A percentile compares a stretch with the other conserved stretches of the same genome.
These are phyloP conservation scores for Tribonema minus DNA, from an alignment of 108 stramenopile species.

Conservation along the genomic window DNA sequence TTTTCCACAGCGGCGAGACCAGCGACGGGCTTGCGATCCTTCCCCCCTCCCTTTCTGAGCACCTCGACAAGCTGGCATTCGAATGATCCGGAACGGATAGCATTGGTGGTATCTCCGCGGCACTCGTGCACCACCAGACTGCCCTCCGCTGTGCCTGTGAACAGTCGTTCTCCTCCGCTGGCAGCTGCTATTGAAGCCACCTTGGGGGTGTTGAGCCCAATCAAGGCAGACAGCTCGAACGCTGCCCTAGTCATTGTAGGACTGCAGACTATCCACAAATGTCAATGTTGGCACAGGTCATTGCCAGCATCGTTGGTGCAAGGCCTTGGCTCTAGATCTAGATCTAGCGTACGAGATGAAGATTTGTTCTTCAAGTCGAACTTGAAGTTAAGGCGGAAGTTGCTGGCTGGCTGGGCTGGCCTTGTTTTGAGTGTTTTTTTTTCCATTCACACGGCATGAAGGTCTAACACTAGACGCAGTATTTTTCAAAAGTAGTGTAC, in stretches of 20 bases:
- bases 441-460: no score
- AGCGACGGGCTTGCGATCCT: slow-evolving; percentile 14
- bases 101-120: slow-evolving; percentile 20
- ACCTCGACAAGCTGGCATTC: slow-evolving; percentile 23
- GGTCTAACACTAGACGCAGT: no score
- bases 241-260: slow-evolving; percentile 17
- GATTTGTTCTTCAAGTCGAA: no score
- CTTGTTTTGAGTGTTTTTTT: no score
- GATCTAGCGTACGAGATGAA: no score
- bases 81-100: slow-evolving; percentile 13
- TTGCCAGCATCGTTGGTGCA: no score
- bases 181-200: slow-evolving; percentile 22
- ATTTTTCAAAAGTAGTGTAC: no score
- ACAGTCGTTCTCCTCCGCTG: slow-evolving; percentile 27
- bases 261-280: no score
- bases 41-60: slow-evolving; percentile 11
- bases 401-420: no score
- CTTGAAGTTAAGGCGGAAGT: no score
- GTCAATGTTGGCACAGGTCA: no score
- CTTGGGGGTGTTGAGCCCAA: slow-evolving; percentile 12
- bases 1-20: slow-evolving; percentile 25
- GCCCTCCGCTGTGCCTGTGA: slow-evolving; percentile 23
- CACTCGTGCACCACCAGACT: slow-evolving; percentile 23
- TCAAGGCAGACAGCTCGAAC: slow-evolving; percentile 17
- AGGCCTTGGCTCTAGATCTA: no score